Evolutionary conservation across 441 rosid genomes (phyloP).

Genomic region (Capsella rubella): DNA sequence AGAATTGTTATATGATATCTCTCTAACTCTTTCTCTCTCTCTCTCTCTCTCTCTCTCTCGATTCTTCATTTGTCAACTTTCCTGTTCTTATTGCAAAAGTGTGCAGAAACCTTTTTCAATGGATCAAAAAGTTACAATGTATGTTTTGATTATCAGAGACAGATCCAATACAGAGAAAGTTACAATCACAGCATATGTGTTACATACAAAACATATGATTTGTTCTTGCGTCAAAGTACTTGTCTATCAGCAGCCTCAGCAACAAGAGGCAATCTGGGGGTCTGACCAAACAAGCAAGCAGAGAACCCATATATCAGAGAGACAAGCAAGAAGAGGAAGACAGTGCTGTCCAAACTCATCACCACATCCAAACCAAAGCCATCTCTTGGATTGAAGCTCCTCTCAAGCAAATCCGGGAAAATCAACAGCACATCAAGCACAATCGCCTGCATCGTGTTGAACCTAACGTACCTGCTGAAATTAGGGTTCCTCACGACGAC

Average conservation of each 20-base stretch:
- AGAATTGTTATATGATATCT: slow-evolving; percentile 22
- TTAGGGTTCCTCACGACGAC: slow-evolving; percentile 87
- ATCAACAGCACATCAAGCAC: slow-evolving; percentile 90
- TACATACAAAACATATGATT: slow-evolving; percentile 6
- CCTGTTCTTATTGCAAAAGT: neutral
- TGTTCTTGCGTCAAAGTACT: slow-evolving; percentile 57
- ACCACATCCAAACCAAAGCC: slow-evolving; percentile 84
- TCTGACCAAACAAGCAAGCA: slow-evolving; percentile 81
- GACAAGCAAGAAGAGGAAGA: slow-evolving; percentile 84
- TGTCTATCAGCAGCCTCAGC: slow-evolving; percentile 98
- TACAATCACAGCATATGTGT: slow-evolving; percentile 26
- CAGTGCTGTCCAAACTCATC: slow-evolving; percentile 95
- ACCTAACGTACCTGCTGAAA: slow-evolving; percentile 93
- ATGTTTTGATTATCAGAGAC: slow-evolving; percentile 27
- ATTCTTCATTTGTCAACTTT: neutral
- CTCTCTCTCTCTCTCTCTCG: neutral
- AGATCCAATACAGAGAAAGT: slow-evolving; percentile 32
- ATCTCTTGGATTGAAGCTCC: slow-evolving; percentile 76
- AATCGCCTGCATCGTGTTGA: slow-evolving; percentile 96
- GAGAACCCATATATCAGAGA: slow-evolving; percentile 84
- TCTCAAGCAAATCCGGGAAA: slow-evolving; percentile 88
- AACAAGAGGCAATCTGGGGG: slow-evolving; percentile 93
- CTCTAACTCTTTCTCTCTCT: too few relatives aligned
- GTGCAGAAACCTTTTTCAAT: slow-evolving; percentile 19
- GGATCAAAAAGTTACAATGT: slow-evolving; percentile 36